Conservation (phyloP, 768 basidiomycete genomes). For the Termitomyces sp. region DNA sequence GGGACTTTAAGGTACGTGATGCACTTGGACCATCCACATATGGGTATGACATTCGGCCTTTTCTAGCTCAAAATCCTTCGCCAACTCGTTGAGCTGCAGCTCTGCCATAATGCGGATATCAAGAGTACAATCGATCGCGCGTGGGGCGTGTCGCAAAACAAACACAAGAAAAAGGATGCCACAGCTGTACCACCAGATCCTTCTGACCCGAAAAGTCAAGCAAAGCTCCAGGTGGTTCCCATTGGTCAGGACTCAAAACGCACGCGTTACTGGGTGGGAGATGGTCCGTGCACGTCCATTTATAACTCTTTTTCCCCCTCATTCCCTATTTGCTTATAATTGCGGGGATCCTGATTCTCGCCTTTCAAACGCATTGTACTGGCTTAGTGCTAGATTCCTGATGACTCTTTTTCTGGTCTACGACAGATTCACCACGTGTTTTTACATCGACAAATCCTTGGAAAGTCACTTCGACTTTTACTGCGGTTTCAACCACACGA, state of each 20-base stretch:
- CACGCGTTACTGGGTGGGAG: slow-evolving; percentile 81
- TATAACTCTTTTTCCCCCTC: slow-evolving; percentile 15
- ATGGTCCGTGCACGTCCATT: slow-evolving; percentile 69
- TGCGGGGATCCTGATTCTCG: slow-evolving; percentile 42
- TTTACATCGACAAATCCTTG: slow-evolving; percentile 86
- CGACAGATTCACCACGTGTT: slow-evolving; percentile 75
- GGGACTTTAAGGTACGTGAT: slow-evolving; percentile 72
- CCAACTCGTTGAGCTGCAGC: slow-evolving; percentile 80
- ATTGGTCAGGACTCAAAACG: slow-evolving; percentile 72
- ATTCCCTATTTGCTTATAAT: slow-evolving; percentile 69
- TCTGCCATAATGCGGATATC: slow-evolving; percentile 61
- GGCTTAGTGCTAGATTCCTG: slow-evolving; percentile 23
- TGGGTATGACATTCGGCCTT: slow-evolving; percentile 10
- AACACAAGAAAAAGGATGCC: slow-evolving; percentile 77
- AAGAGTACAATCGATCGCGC: slow-evolving; percentile 75
- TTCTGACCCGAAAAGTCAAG: slow-evolving; percentile 60
- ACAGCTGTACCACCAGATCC: slow-evolving; percentile 48
- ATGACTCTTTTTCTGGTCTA: slow-evolving; percentile 20
- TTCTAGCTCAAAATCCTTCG: slow-evolving; percentile 75
- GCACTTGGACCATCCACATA: not conserved
- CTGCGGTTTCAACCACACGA: slow-evolving; percentile 61
- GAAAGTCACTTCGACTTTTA: slow-evolving; percentile 79
- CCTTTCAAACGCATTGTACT: slow-evolving; percentile 35
- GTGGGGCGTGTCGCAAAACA: slow-evolving; percentile 80
- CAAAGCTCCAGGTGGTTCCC: slow-evolving; percentile 59